Conservation (phyloP, 1,284 basidiomycete genomes). For the Pyrrhoderma lamaoense region DNA sequence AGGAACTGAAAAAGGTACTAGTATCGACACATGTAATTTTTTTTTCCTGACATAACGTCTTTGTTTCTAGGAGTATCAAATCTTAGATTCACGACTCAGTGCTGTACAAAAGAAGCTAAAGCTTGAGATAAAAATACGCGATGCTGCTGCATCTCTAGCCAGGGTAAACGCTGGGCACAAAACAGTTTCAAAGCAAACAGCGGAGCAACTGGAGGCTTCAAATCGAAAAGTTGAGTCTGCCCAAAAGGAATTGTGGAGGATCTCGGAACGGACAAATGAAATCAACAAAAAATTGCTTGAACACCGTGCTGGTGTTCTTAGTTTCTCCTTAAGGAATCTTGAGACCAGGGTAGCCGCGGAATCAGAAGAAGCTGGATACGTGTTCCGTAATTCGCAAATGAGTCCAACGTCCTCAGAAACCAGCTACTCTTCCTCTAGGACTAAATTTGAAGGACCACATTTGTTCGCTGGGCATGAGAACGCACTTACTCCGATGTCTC, state of each 20-base stretch:
- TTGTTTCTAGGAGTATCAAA: conserved; percentile 53
- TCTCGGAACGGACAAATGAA: conserved; percentile 56
- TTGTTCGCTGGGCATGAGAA: conserved; percentile 72
- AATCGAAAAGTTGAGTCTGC: conserved; percentile 58
- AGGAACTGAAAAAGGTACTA: conserved; percentile 78
- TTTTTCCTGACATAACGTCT: neutral
- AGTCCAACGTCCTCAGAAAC: conserved; percentile 47
- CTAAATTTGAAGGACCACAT: conserved; percentile 73
- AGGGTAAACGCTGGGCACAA: conserved; percentile 58
- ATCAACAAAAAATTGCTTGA: conserved; percentile 58
- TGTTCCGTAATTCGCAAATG: conserved; percentile 41
- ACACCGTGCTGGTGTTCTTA: conserved; percentile 73
- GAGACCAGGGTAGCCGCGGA: conserved; percentile 47
- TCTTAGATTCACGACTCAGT: conserved; percentile 51
- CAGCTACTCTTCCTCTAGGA: conserved; percentile 35
- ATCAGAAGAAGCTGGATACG: conserved; percentile 43
- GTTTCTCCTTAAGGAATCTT: conserved; percentile 56
- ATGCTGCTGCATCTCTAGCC: conserved; percentile 64
- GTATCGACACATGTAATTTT: conserved; percentile 13
- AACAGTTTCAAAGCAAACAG: conserved; percentile 56
- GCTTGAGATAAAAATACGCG: conserved; percentile 74
- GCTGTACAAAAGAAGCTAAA: conserved; percentile 63
- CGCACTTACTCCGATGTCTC: conserved; percentile 43
- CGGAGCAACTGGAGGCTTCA: conserved; percentile 61
- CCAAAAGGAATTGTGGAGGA: conserved; percentile 61